Evolutionary conservation across 495 filamentous ascomycete species (phyloP), one percentile per base, ranked within the genome.

Genomic region (Penicillium tannophilum): DNA sequence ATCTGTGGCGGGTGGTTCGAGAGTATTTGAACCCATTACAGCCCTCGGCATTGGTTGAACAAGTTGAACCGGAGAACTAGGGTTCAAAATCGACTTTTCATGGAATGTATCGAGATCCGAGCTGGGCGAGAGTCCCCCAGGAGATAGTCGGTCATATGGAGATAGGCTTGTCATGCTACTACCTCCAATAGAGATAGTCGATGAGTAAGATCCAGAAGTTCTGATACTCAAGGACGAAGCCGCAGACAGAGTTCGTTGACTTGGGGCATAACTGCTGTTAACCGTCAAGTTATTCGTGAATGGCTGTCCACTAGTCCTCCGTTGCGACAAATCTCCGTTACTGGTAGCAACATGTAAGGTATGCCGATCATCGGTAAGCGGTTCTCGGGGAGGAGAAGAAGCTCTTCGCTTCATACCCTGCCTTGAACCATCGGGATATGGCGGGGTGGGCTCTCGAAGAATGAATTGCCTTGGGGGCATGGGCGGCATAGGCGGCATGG

Each of bases 401-500:
- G 92, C 91, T 54, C 90, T 80, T 58, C 92, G 83, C 70, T 96
- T 96, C 70, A 79, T 88, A 75, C 60, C 90, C 79, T 71, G 82
- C 68, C 72, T 72, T 64, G 79, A 71, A 36, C 58, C 46, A 31
- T 76, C 72, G 17, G 71, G 58, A 52, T 73, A 75, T 10, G 74
- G 78, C 26, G 79, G 79, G 8, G 79, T 74, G 6, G 77, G 76
- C 60, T 85, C 83, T 44, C 88, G 85, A 54, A 91, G 77, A 59
- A 84, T 78, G 52, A 89, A 76, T 50, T 84, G 80, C 46, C 46
- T 44, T 3, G 79, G 45, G 3, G 79, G 77, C 17, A 79, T 71
- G 4, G 79, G 81, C 51, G n/a, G n/a, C n/a, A n/a, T n/a, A n/a
- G n/a, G n/a, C n/a, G 79, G 77, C 17, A 79, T 71, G 4, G 79